Evolutionary conservation across 106 monocot species (phyloP).

Genomic region (Iris macrosiphon): DNA sequence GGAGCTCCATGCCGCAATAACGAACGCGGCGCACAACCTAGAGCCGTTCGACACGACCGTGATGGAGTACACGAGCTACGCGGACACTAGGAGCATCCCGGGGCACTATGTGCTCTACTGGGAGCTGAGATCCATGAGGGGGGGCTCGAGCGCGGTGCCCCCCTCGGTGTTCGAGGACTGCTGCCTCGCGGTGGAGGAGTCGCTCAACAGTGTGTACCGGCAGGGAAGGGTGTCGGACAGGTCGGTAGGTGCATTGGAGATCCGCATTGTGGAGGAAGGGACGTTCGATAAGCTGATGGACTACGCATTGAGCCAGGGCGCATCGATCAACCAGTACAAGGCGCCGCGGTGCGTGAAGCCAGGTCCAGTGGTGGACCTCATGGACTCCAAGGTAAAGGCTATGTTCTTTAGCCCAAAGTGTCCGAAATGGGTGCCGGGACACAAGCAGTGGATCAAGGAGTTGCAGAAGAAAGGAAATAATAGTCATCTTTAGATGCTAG

Average conservation of each 20-base stretch:
- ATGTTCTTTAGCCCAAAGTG: slow-evolving; percentile 55
- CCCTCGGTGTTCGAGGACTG: slow-evolving; percentile 56
- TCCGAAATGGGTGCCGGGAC: slow-evolving; percentile 48
- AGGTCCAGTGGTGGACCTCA: slow-evolving; percentile 35
- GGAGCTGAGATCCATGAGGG: slow-evolving; percentile 32
- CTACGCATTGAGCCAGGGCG: slow-evolving; percentile 43
- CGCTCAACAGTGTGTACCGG: slow-evolving; percentile 55
- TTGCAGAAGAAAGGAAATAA: too few species aligned
- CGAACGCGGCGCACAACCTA: slow-evolving; percentile 33
- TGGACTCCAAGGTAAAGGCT: slow-evolving; percentile 28
- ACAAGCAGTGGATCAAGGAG: slow-evolving; percentile 32
- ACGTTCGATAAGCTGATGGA: slow-evolving; percentile 75
- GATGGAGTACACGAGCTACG: slow-evolving; percentile 65
- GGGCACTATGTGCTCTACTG: slow-evolving; percentile 73
- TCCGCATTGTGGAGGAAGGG: slow-evolving; percentile 48
- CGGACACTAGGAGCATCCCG: slow-evolving; percentile 46
- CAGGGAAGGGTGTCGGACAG: slow-evolving; percentile 37
- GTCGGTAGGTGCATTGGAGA: slow-evolving; percentile 63
- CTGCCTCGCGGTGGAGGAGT: slow-evolving; percentile 54
- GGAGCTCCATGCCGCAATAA: slow-evolving; percentile 61
- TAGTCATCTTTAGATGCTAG: too few species aligned
- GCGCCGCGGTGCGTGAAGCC: slow-evolving; percentile 51
- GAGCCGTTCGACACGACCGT: slow-evolving; percentile 39
- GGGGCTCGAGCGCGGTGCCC: too few species aligned
- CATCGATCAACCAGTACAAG: slow-evolving; percentile 67